These are phyloP conservation scores for Cornus controversa DNA, from an alignment of 148 eudicot species.

Conservation along the genomic window DNA sequence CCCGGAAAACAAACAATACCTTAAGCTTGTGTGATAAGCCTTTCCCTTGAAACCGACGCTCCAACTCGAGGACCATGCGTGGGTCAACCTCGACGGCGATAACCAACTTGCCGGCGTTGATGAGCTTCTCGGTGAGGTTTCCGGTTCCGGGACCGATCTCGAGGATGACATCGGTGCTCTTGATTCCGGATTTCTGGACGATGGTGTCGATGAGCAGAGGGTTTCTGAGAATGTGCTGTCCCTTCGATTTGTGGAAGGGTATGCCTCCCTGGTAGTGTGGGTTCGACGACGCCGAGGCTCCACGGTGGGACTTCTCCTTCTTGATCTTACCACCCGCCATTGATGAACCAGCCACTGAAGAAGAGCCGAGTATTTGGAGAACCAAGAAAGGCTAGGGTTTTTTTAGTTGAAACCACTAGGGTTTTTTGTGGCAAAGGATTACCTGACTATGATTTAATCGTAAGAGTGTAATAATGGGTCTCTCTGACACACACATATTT, in stretches of 20 bases:
- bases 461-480: too few relatives aligned
- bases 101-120: slow-evolving; percentile 67
- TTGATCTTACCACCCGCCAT: slow-evolving; percentile 93
- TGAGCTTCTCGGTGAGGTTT: slow-evolving; percentile 80
- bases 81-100: slow-evolving; percentile 79
- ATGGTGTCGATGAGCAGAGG: slow-evolving; percentile 65
- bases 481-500: too few relatives aligned
- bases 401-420: background rate
- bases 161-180: slow-evolving; percentile 66
- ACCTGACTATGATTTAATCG: too few relatives aligned
- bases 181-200: slow-evolving; percentile 68
- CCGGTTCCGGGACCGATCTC: slow-evolving; percentile 93
- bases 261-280: slow-evolving; percentile 68
- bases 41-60: slow-evolving; percentile 76
- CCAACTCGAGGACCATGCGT: slow-evolving; percentile 84
- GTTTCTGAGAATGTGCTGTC: slow-evolving; percentile 69
- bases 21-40: slow-evolving; percentile 50
- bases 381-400: background rate
- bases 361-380: background rate
- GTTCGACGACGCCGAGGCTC: slow-evolving; percentile 16
- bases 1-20: slow-evolving; percentile 21
- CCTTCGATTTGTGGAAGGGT: slow-evolving; percentile 70
- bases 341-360: background rate
- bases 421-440: too few relatives aligned
- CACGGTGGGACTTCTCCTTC: slow-evolving; percentile 46